Evolutionary conservation across 352 stramenopile species (phyloP), one percentile per base, ranked within the genome.

Genomic region (Peronospora farinosa): DNA sequence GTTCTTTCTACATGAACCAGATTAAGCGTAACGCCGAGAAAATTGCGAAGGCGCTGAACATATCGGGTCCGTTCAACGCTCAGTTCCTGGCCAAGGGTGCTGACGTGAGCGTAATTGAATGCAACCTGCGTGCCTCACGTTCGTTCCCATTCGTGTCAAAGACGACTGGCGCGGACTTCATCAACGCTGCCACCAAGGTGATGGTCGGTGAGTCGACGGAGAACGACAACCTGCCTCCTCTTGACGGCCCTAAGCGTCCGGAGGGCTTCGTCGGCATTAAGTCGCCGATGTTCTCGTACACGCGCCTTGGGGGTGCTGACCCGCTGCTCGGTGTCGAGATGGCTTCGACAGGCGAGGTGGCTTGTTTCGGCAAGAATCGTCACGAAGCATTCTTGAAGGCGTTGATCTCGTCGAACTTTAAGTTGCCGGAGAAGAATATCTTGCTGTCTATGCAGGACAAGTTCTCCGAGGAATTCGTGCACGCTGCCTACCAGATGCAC

Each of bases 121-220:
- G 95, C 76, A 99, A 99, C 73, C 77, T 99, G 40, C 88, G 97
- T 42, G 96, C 97, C 3, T 98, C 89, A 66, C 92, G 97, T 57
- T 98, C 96, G 32, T 99, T 99, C 80, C 97, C 97, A 31, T 99
- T 99, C 79, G 96, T 98, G 47, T 98, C 89, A 58, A 99, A 99
- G 79, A 99, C 96, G 13, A 93, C 99, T 51, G 89, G 97, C 58
- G 70, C 92, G 46, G 98, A 99, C 68, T 99, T 99, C 62, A 99
- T 99, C 73, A 96, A 93, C 48, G 72, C 98, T 39, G 95, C 97
- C 17, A 99, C 95, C 19, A 90, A 88, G 65, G 92, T 87, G 42
- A 98, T 97, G 92, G 69, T 96, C n/a, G 88, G 90, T 10, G 54
- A 94, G 31, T 75, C 78, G 21, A 84, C 90, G 30, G 87, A 96